These are phyloP conservation scores for Colletotrichum tropicicola DNA, from an alignment of 2,329 filamentous ascomycete species.

Conservation along the genomic window DNA sequence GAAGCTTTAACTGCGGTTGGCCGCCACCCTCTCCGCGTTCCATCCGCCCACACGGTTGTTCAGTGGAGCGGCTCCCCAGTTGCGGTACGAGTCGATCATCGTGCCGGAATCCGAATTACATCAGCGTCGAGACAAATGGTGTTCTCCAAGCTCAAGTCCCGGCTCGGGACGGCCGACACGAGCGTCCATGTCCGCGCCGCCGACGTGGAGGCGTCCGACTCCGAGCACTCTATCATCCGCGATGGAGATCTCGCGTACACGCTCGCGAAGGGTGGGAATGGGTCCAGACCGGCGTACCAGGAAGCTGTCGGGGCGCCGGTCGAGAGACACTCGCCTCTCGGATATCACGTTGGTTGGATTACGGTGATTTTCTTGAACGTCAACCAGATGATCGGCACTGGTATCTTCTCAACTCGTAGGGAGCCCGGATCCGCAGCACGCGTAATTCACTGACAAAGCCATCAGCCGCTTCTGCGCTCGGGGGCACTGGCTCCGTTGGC, in stretches of 20 bases:
- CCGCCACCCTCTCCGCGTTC: background rate
- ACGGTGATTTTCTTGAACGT: constrained; percentile 69
- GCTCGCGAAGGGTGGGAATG: constrained; percentile 56
- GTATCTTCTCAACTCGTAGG: constrained; percentile 71
- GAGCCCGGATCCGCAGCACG: no score
- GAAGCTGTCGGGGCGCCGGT: constrained; percentile 70
- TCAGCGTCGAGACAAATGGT: background rate
- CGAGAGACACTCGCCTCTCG: constrained; percentile 65
- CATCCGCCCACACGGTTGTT: background rate
- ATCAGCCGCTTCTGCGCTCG: constrained; percentile 64
- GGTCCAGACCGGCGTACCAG: constrained; percentile 60
- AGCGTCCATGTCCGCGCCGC: background rate
- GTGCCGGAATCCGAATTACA: background rate
- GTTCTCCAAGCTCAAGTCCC: constrained; percentile 3
- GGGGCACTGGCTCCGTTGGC: constrained; percentile 68
- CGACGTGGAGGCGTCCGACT: constrained; percentile 32
- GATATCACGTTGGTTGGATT: constrained; percentile 64
- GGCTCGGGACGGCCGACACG: background rate
- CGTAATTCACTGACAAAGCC: background rate
- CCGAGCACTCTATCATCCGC: constrained; percentile 37
- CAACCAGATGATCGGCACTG: constrained; percentile 70
- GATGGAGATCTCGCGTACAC: constrained; percentile 53
- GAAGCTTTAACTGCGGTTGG: no score
- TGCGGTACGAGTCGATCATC: background rate
- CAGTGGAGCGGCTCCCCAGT: background rate